Evolutionary conservation across 495 filamentous ascomycete genomes (phyloP), one percentile per base, ranked within the genome.

Genomic region (Parathielavia hyrcaniae): DNA sequence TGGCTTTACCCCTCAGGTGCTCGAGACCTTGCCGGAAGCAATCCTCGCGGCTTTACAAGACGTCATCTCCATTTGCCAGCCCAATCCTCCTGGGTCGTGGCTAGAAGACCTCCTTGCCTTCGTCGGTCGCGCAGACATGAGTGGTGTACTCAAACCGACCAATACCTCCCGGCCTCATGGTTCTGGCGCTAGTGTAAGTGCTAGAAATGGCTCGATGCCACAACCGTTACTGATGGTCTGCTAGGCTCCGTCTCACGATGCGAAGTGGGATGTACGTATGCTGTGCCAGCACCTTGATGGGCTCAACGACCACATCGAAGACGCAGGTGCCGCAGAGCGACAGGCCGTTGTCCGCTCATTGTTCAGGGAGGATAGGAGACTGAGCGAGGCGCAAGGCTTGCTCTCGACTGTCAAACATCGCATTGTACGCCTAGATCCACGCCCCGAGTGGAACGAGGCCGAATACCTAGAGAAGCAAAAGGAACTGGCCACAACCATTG

Each of bases 391-490:
- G 3, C 80, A 81, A 40, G 80, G 76, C 55, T 73, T 99, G 47
- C 75, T 99, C 8, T 87, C 92, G 48, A 88, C 90, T 26, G 79
- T 82, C 10, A 88, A 86, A 61, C 77, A 86, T 22, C 83, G 91
- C 22, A 77, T 86, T n/a, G 84, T 90, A 35, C 84, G 86, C 32
- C 87, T 90, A 53, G 74, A 83, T 52, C 83, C 89, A 2, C 82
- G 90, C 59, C 83, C 85, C 0, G 84, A 85, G 38, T 93, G 88
- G 87, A 82, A 83, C 19, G 95, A 98, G 63, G 78, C 86, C 0
- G 85, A 93, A 55, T 81, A 93, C n/a, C 75, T 98, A 11, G 92
- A 97, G 63, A 84, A 84, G n/a, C 92, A 97, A 66, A 96, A 96
- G 68, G 87, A 89, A 55, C 75, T 96, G 22, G 90, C 89, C 20